Conservation (phyloP, 768 basidiomycete genomes). For the Boletus fagicola region DNA sequence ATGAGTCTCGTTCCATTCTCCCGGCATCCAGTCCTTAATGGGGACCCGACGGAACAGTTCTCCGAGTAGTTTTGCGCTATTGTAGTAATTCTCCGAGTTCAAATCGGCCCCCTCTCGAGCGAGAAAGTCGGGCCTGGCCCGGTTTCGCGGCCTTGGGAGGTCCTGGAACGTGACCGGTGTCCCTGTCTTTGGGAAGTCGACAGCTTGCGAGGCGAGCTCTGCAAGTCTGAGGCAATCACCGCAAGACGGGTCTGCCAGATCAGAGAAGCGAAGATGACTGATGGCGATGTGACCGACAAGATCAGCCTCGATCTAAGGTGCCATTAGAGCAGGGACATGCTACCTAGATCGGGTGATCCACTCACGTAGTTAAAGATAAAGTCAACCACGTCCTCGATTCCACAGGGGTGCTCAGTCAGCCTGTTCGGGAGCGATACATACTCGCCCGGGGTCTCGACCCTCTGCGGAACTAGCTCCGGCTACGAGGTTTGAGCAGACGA, state of each 20-base stretch:
- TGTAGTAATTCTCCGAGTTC: slow-evolving; percentile 33
- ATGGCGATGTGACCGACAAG: slow-evolving; percentile 42
- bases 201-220: slow-evolving; percentile 45
- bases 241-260: slow-evolving; percentile 36
- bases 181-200: slow-evolving; percentile 49
- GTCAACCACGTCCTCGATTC: slow-evolving; percentile 42
- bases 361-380: slow-evolving; percentile 50
- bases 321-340: not conserved
- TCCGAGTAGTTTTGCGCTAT: slow-evolving; percentile 44
- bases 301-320: slow-evolving; percentile 36
- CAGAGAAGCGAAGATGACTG: slow-evolving; percentile 44
- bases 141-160: slow-evolving; percentile 32
- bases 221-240: slow-evolving; percentile 42
- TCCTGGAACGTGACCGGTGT: slow-evolving; percentile 36
- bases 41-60: slow-evolving; percentile 46
- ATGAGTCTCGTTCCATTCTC: slow-evolving; percentile 13
- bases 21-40: slow-evolving; percentile 32
- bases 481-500: slow-evolving; percentile 15
- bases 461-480: slow-evolving; percentile 33
- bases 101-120: slow-evolving; percentile 39
- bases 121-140: slow-evolving; percentile 42
- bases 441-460: slow-evolving; percentile 33
- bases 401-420: slow-evolving; percentile 32
- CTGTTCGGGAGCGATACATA: slow-evolving; percentile 40
- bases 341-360: not conserved